phyloP scores from a whole-genome alignment of 2,329 filamentous ascomycete genomes.

The Aureobasidium lini region DNA sequence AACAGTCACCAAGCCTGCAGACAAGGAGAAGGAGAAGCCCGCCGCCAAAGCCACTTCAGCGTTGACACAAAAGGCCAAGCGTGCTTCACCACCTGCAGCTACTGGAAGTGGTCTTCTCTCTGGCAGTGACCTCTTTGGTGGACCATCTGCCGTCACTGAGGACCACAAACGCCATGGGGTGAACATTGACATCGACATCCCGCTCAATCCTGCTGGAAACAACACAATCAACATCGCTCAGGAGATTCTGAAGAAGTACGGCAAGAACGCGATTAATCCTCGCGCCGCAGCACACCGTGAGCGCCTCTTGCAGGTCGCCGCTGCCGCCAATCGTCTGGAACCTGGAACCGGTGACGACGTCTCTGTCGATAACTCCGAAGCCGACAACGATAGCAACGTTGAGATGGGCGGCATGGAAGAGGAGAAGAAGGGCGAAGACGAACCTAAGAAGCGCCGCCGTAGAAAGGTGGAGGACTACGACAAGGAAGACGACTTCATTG shows the following conservation, averaged over 20 bases:
- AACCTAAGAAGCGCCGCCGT: slow-evolving; percentile 68
- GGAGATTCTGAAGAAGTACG: slow-evolving; percentile 86
- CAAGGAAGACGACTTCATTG: slow-evolving; percentile 62
- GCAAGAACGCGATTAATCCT: slow-evolving; percentile 88
- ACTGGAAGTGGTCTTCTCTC: slow-evolving; percentile 58
- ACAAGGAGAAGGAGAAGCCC: slow-evolving; percentile 13
- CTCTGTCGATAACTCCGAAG: slow-evolving; percentile 61
- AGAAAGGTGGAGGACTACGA: slow-evolving; percentile 63
- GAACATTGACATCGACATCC: slow-evolving; percentile 80
- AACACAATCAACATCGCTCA: slow-evolving; percentile 94
- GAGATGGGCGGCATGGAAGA: slow-evolving; percentile 66
- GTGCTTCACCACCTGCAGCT: slow-evolving; percentile 47
- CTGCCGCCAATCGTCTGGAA: slow-evolving; percentile 78
- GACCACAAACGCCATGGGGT: slow-evolving; percentile 43
- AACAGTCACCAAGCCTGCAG: not conserved
- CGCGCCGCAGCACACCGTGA: slow-evolving; percentile 83
- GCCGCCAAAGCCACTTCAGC: not conserved
- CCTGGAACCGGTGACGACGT: slow-evolving; percentile 57
- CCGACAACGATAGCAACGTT: slow-evolving; percentile 67
- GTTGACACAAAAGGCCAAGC: slow-evolving; percentile 32
- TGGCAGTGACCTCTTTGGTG: slow-evolving; percentile 53
- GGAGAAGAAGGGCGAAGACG: slow-evolving; percentile 58
- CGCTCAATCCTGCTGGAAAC: slow-evolving; percentile 73
- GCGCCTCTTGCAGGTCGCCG: slow-evolving; percentile 78
- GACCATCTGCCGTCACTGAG: slow-evolving; percentile 40